Percentiles rank a stretch among this genome's conserved stretches.
These are phyloP conservation scores for Diplodia corticola DNA, from an alignment of 2,329 filamentous ascomycete genomes.

Conservation along the genomic window DNA sequence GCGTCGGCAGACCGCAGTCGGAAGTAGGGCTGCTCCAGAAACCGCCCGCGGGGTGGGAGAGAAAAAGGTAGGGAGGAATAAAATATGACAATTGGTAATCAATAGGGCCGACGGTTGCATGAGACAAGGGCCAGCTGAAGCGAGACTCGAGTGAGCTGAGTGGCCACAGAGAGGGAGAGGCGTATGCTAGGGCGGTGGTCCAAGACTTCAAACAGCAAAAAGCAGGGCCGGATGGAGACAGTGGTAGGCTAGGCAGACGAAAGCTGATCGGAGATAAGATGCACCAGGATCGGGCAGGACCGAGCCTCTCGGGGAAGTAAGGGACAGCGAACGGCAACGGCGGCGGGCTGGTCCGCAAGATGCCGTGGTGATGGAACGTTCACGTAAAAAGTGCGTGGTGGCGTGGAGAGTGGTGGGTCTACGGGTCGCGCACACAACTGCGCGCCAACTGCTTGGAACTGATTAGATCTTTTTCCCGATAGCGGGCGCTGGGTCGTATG, in stretches of 20 bases:
- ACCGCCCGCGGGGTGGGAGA: not conserved
- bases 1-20: not conserved
- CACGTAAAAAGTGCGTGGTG: conserved; percentile 14
- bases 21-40: not conserved
- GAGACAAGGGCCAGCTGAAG: not conserved
- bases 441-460: not conserved
- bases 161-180: not conserved
- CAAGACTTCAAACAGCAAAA: not conserved
- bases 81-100: conserved; percentile 3
- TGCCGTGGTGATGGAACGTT: not conserved
- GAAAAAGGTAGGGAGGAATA: not conserved
- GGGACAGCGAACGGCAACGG: not conserved
- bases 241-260: not conserved
- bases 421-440: not conserved
- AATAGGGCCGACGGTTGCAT: not conserved
- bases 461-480: conserved; percentile 13
- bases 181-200: not conserved
- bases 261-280: conserved; percentile 18
- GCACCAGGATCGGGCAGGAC: not conserved
- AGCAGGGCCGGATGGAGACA: not conserved
- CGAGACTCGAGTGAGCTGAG: not conserved
- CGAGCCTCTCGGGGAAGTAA: not conserved
- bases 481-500: conserved; percentile 8
- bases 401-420: not conserved
- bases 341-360: conserved; percentile 7